A percentile compares a stretch with the other conserved stretches of the same genome.
These are phyloP conservation scores for Sordariomycetes sp. DNA, from an alignment of 2,329 filamentous ascomycete genomes.

Conservation along the genomic window DNA sequence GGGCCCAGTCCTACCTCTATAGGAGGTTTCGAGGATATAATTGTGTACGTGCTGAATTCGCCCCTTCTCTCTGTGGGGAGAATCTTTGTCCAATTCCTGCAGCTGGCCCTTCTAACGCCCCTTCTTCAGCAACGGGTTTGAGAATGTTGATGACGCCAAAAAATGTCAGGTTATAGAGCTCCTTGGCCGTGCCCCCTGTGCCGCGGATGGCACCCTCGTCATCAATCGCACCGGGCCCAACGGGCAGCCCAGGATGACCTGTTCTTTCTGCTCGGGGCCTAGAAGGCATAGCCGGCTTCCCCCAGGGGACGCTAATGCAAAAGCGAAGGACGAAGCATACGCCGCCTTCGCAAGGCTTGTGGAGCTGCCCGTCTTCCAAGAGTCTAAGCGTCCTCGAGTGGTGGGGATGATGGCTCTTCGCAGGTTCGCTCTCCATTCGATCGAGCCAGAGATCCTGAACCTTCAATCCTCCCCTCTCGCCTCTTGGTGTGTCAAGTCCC, in stretches of 20 bases:
- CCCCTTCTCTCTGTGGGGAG: background rate
- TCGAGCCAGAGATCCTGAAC: constrained; percentile 47
- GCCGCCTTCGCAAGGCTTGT: constrained; percentile 35
- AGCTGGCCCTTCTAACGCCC: background rate
- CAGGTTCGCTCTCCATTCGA: constrained; percentile 57
- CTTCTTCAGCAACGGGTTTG: constrained; percentile 21
- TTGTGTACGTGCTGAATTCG: constrained; percentile 31
- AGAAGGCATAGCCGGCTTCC: background rate
- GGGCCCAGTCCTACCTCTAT: constrained; percentile 12
- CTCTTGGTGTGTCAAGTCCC: constrained; percentile 70
- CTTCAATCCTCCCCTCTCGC: constrained; percentile 59
- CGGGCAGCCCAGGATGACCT: background rate
- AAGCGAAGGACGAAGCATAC: constrained; percentile 26
- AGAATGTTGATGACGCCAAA: constrained; percentile 31
- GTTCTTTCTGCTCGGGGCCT: background rate
- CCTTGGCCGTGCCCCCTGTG: constrained; percentile 48
- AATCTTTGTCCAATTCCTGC: background rate
- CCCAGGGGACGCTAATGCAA: background rate
- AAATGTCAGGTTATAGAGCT: constrained; percentile 42
- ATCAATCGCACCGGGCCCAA: background rate
- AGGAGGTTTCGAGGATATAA: constrained; percentile 20
- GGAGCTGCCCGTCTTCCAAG: constrained; percentile 30
- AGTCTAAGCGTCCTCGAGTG: constrained; percentile 52
- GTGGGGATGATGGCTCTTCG: constrained; percentile 62
- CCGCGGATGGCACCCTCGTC: constrained; percentile 33